Evolutionary conservation across 192 early-diverging fungal genomes (phyloP), one percentile per base, ranked within the genome.

Genomic region (Entomortierella beljakovae): DNA sequence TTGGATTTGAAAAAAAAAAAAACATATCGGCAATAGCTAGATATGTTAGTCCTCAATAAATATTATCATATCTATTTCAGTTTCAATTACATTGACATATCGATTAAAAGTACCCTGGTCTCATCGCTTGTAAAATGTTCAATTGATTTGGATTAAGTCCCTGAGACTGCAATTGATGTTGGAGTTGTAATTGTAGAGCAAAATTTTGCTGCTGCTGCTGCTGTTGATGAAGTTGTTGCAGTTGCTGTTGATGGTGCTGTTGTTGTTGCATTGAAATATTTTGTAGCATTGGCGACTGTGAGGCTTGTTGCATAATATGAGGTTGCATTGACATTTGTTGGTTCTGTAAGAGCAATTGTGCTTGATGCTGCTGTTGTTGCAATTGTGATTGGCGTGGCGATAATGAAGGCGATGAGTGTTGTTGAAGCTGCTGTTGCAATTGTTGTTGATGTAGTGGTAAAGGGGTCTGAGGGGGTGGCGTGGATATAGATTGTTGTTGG

Each of bases 291-390:
- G 51, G 51, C 23, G 51, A 53, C 28, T 53, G 51, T 16, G 43
- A 46, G 11, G 43, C 6, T 15, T 20, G 4, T 15, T 46, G 43
- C 3, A 15, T 5, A 3, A 53, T 53, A 5, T 23, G 28, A 2
- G 51, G 6, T 53, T 23, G 51, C 9, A 26, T 8, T 15, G 6
- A 25, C 28, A 53, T 16, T 8, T 53, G 51, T 26, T 62, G 60
- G 4, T 62, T 42, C 26, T 28, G 38, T 22, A 55, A 61, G 1
- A 51, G 54, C 20, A 50, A 55, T 2, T 62, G 69, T 11, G 46
- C 51, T 6, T 25, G 52, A n/a, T 71, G 69, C 34, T 63, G 71
- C 10, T 54, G 61, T 25, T 64, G 61, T 37, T 52, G 57, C 33
- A 34, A 23, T 40, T 59, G 66, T 42, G 40, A 51, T 9, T 61